Base-by-base conservation (phyloP, 2,329 filamentous ascomycete species). In the Celoporthe dispersa region DNA sequence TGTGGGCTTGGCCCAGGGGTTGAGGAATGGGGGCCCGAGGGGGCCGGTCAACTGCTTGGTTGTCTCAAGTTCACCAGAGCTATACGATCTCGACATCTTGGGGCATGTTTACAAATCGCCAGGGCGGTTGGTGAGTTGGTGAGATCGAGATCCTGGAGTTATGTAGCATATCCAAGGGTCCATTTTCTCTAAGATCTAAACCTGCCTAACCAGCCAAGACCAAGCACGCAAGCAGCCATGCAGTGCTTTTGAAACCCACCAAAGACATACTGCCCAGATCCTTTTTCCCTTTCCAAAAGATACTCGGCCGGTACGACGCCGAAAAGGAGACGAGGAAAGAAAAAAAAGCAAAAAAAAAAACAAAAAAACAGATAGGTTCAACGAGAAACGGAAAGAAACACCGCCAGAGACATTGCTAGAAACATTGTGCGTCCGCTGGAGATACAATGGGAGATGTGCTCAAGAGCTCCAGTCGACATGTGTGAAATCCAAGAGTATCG, bases 131-230 rank as follows among this genome's bases (percentile, higher is more conserved):
- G 12, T 25, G 31, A 12, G 48, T 7, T n/a, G 14, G 25, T 22
- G 25, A 12, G 59, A 7, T 28, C 53, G 53, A 57, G 41, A 48
- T 41, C n/a, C 14, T 37, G 28, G 6, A 48, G 9, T 61, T 12
- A 48, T 70, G n/a, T 31, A 67, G 48, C 28, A 25, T 33, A 63
- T 22, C 41, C 19, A 16, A 64, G 19, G 25, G 57, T 37, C 19
- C 53, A 25, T 37, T 33, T n/a, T 65, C 44, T 65, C 64, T 64
- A 33, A 35, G 57, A 25, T 66, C 28, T 51, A 57, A 57, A 22
- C 22, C 44, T 48, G 44, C 19, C n/a, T 25, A 28, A 25, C 11
- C 64, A 66, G 64, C 31, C 33, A 57, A 39, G 33, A 16, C 25
- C n/a, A 28, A 37, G 48, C 51, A 55, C 28, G 51, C 53, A 57